A percentile compares a stretch with the other conserved stretches of the same genome.
These are phyloP conservation scores for Conticribra guillardii DNA, from an alignment of 108 stramenopile genomes.

Conservation along the genomic window DNA sequence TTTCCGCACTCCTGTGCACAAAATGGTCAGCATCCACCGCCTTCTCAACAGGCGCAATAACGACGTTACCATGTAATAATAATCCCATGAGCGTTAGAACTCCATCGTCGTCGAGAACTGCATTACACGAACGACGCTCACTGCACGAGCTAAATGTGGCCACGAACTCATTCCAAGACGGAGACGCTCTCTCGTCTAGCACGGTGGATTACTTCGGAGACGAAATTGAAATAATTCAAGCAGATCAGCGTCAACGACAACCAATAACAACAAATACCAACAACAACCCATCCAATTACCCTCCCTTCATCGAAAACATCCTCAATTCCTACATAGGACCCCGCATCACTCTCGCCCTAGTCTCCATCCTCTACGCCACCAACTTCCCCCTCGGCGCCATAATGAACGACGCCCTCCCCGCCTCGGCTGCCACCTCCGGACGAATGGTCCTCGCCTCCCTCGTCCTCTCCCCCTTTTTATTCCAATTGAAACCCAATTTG, in stretches of 20 bases:
- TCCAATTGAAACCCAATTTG: conserved; percentile 29
- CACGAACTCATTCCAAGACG: neutral
- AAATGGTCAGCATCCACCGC: too few species aligned
- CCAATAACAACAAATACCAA: neutral
- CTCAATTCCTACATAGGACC: conserved; percentile 42
- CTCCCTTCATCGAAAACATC: conserved; percentile 27
- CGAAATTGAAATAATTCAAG: too few species aligned
- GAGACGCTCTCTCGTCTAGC: neutral
- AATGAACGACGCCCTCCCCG: conserved; percentile 54
- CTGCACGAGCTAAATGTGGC: neutral
- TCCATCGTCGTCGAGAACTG: too few species aligned
- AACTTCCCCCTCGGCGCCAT: conserved; percentile 53
- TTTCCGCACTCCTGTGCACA: neutral
- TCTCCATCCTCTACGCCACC: conserved; percentile 50
- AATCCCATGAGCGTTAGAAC: too few species aligned
- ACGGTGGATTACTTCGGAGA: too few species aligned
- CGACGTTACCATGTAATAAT: neutral
- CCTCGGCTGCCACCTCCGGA: conserved; percentile 42
- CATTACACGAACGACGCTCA: too few species aligned
- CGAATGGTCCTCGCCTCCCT: conserved; percentile 44
- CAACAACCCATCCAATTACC: neutral
- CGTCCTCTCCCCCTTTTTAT: conserved; percentile 41
- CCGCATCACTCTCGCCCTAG: conserved; percentile 27
- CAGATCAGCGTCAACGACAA: neutral
- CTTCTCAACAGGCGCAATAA: neutral